These are phyloP conservation scores for Zygnema circumcarinatum DNA, from an alignment of 139 green algal species.

Conservation along the genomic window DNA sequence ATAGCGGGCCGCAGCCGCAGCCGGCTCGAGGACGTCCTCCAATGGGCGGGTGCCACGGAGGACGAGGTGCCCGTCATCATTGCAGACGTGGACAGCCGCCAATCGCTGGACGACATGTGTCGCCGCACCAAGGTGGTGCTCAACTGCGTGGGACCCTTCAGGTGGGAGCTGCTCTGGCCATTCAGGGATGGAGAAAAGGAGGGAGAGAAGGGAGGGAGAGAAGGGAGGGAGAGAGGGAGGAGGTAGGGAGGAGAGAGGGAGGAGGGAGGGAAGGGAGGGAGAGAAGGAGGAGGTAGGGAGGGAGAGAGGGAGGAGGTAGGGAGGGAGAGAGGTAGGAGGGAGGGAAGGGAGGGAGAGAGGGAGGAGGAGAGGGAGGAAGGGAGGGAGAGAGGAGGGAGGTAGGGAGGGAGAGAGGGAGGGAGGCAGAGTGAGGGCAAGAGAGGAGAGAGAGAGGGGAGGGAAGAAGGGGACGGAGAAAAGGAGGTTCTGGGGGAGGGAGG, in stretches of 20 bases:
- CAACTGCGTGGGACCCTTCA: slow-evolving; percentile 74
- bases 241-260: background rate
- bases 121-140: slow-evolving; percentile 76
- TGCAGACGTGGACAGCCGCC: slow-evolving; percentile 63
- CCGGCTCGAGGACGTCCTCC: slow-evolving; percentile 1
- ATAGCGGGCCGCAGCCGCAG: slow-evolving; percentile 20
- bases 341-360: background rate
- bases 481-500: background rate
- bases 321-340: background rate
- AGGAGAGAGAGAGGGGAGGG: background rate
- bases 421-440: background rate
- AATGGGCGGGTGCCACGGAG: background rate
- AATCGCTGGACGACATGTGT: slow-evolving; percentile 68
- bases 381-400: slow-evolving; percentile 20
- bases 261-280: slow-evolving; percentile 3
- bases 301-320: background rate
- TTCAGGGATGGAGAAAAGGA: background rate
- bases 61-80: slow-evolving; percentile 26
- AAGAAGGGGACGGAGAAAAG: background rate
- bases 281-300: background rate
- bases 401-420: slow-evolving; percentile 14
- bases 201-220: background rate
- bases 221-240: background rate
- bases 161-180: slow-evolving; percentile 24
- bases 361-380: background rate